Conservation (phyloP, 1,284 basidiomycete species). For the Boletus subluridellus region DNA sequence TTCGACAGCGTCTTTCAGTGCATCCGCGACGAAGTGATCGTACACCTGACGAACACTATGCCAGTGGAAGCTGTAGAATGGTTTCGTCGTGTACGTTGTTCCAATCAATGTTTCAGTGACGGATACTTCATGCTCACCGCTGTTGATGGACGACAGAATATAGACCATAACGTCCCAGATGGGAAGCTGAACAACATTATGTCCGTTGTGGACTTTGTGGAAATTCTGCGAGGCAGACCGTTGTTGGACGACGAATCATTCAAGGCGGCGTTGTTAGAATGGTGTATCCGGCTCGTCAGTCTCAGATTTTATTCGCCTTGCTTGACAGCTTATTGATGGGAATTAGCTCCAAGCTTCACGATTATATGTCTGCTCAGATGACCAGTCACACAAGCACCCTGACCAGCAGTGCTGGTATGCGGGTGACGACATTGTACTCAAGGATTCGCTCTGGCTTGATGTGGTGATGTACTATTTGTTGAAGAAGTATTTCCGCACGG, state of each 20-base stretch:
- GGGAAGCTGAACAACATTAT: slow-evolving; percentile 63
- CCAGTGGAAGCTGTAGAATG: slow-evolving; percentile 52
- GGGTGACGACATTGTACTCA: slow-evolving; percentile 83
- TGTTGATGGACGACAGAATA: slow-evolving; percentile 48
- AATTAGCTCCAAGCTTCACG: too few relatives aligned
- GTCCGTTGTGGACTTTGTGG: slow-evolving; percentile 87
- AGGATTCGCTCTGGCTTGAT: slow-evolving; percentile 95
- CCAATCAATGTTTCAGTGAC: neutral
- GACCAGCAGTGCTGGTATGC: slow-evolving; percentile 83
- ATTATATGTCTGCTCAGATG: slow-evolving; percentile 27
- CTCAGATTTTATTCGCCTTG: neutral
- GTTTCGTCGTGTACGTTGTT: slow-evolving; percentile 49
- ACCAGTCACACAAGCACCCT: slow-evolving; percentile 32
- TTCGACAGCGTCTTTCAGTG: slow-evolving; percentile 22
- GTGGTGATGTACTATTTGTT: slow-evolving; percentile 87
- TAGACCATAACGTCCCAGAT: slow-evolving; percentile 92
- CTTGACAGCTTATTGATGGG: too few relatives aligned
- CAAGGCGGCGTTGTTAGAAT: slow-evolving; percentile 85
- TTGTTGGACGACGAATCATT: slow-evolving; percentile 81
- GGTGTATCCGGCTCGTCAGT: slow-evolving; percentile 90
- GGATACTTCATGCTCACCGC: neutral
- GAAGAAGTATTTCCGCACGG: slow-evolving; percentile 81
- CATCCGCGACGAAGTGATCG: slow-evolving; percentile 35
- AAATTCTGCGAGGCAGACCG: slow-evolving; percentile 76
- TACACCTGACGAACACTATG: slow-evolving; percentile 47